Percentiles rank a stretch among this genome's conserved stretches.
Evolutionary conservation across 352 stramenopile species (phyloP).

Genomic region (Phytopythium kandeliae): DNA sequence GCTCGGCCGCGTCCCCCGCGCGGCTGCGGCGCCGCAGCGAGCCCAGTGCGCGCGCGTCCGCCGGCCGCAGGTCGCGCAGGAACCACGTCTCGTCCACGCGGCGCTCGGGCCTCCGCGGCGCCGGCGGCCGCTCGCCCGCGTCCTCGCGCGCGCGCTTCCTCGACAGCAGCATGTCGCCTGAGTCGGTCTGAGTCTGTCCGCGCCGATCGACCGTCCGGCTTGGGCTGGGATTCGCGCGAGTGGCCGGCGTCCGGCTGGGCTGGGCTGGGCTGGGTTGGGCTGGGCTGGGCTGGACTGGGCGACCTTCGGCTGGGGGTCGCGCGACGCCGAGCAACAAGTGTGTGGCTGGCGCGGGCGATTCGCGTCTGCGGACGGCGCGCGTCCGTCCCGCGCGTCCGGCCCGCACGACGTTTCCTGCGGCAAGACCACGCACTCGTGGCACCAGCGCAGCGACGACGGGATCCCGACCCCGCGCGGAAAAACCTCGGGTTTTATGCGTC

Average conservation of each 20-base stretch:
- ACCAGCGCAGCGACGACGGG: too few relatives aligned
- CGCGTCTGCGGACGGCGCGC: background rate
- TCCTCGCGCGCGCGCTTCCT: slow-evolving; percentile 34
- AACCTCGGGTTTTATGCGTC: background rate
- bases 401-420: slow-evolving; percentile 2
- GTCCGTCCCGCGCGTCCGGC: background rate
- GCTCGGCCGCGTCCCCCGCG: slow-evolving; percentile 18
- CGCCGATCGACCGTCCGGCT: background rate
- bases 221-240: background rate
- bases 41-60: slow-evolving; percentile 22
- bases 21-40: slow-evolving; percentile 26
- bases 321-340: too few relatives aligned
- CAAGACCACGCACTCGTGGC: background rate
- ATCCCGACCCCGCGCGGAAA: slow-evolving; percentile 1
- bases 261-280: background rate
- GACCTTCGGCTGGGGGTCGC: too few relatives aligned
- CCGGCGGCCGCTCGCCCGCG: background rate
- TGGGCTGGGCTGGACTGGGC: too few relatives aligned
- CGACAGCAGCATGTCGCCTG: slow-evolving; percentile 31
- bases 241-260: background rate
- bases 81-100: slow-evolving; percentile 30
- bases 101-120: slow-evolving; percentile 7
- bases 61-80: slow-evolving; percentile 28
- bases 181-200: background rate
- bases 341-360: too few relatives aligned